phyloP scores from a whole-genome alignment of 1,139 yeast genomes.

The Protomyces pachydermus region DNA sequence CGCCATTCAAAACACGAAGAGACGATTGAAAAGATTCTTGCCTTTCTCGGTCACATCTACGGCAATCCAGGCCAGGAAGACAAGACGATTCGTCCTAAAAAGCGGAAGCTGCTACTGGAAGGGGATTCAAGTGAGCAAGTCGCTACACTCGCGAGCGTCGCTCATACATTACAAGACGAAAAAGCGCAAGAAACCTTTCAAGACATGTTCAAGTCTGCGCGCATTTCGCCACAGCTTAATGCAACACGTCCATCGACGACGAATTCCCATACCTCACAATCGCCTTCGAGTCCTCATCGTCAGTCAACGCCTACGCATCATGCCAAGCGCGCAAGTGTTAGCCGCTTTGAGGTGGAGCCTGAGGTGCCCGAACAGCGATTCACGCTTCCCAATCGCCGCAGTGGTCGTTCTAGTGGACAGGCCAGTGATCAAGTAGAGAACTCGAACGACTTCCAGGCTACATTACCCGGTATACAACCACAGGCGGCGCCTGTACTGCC shows the following conservation, averaged over 20 bases:
- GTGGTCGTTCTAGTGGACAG: background rate
- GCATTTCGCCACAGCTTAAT: constrained; percentile 7
- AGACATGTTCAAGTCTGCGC: constrained; percentile 23
- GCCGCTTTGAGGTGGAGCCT: background rate
- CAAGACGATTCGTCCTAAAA: constrained; percentile 16
- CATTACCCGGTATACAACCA: background rate
- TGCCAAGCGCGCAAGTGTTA: background rate
- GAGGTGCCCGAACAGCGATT: constrained; percentile 3
- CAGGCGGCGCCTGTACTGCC: background rate
- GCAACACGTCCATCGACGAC: constrained; percentile 7
- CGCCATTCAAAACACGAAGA: constrained; percentile 80
- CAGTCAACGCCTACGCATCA: background rate
- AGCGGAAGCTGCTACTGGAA: constrained; percentile 19
- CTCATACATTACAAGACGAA: constrained; percentile 1
- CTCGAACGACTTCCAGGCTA: background rate
- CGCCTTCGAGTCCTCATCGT: background rate
- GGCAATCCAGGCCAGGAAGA: constrained; percentile 9
- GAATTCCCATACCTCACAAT: background rate
- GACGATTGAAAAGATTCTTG: constrained; percentile 78
- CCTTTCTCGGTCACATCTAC: constrained; percentile 53
- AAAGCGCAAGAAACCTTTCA: constrained; percentile 21
- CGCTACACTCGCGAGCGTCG: background rate
- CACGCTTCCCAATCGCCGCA: constrained; percentile 11
- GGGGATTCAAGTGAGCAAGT: constrained; percentile 12
- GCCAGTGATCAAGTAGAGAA: background rate